phyloP scores from a whole-genome alignment of 176 grass and related monocot species.

The Lolium perenne region DNA sequence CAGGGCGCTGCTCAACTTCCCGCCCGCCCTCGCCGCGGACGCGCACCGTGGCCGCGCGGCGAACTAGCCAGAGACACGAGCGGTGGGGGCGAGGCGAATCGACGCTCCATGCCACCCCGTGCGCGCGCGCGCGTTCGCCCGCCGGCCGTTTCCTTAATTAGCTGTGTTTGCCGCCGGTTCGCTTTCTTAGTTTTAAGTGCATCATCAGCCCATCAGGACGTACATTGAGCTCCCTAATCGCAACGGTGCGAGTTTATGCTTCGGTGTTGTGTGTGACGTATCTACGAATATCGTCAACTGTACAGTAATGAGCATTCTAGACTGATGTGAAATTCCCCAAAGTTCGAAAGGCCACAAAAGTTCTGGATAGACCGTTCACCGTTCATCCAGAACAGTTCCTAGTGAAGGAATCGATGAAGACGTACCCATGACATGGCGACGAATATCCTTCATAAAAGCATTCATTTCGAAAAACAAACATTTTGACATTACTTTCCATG shows the following conservation, averaged over 20 bases:
- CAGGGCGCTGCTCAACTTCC: slow-evolving; percentile 90
- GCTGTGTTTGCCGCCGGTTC: neutral
- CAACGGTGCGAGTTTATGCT: neutral
- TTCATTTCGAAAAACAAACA: neutral
- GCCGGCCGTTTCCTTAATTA: neutral
- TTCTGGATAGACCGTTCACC: neutral
- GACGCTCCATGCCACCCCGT: neutral
- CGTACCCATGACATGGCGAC: neutral
- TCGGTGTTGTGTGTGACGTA: neutral
- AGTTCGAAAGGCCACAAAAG: neutral
- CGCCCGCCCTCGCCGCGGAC: slow-evolving; percentile 13
- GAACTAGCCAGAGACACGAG: neutral
- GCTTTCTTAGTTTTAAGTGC: neutral
- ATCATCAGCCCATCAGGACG: neutral
- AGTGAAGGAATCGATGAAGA: neutral
- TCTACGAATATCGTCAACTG: neutral
- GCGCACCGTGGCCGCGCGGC: neutral
- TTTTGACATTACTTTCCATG: slow-evolving; percentile 12
- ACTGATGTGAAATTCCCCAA: neutral
- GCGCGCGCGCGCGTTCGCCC: neutral
- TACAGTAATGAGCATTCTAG: neutral
- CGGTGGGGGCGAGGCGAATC: neutral
- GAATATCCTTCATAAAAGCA: neutral
- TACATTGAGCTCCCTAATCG: neutral
- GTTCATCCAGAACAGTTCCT: neutral